Evolutionary conservation across 1,139 yeast genomes (phyloP), one percentile per base, ranked within the genome.

Genomic region (Williopsis jadinii): DNA sequence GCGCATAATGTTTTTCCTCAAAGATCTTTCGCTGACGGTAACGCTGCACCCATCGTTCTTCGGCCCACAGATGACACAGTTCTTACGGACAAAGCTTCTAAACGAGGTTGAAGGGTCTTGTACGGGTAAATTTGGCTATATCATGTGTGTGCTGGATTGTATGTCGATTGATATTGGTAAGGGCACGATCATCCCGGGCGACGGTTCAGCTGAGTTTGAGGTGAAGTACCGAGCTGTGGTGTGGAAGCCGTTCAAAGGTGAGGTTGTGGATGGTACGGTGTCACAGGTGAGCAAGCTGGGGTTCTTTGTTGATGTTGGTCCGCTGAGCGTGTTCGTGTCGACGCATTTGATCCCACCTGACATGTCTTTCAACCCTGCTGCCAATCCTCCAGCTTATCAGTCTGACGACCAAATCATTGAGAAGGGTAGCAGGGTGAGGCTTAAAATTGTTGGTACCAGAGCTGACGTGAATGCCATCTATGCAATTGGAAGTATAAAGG

Each of bases 51-150:
- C 99, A 43, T 88, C 97, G 36, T 92, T 81, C 63, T 92, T 90
- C 59, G 98, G 98, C 2, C 97, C 98, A 5, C 95, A 90, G 55
- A 92, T 92, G 97, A 88, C 86, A 63, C 95, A 87, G 58, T 90
- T 81, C 60, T 72, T 92, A 53, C 79, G 95, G 59, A 86, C 88
- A 59, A 90, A 90, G 63, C 73, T 92, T 51, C 73, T 94, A 46
- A 88, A 87, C 52, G 98, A 92, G 58, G 98, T 94, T 37, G 99
- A 92, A 64, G 99, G 99, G 15, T 88, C 97, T 1, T 94, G 98
- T 67, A 88, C 98, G 1, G 99, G 99, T 54, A 96, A 92, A 63
- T 92, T 92, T 66, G 99, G 99, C 8, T 92, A 92, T 63, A 92
- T 92, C 54, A 84, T 92, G 45, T 92, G 97, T 65, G 98, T 92